Conservation (phyloP, 208 protist genomes). For the Trichomonas vaginalis region DNA sequence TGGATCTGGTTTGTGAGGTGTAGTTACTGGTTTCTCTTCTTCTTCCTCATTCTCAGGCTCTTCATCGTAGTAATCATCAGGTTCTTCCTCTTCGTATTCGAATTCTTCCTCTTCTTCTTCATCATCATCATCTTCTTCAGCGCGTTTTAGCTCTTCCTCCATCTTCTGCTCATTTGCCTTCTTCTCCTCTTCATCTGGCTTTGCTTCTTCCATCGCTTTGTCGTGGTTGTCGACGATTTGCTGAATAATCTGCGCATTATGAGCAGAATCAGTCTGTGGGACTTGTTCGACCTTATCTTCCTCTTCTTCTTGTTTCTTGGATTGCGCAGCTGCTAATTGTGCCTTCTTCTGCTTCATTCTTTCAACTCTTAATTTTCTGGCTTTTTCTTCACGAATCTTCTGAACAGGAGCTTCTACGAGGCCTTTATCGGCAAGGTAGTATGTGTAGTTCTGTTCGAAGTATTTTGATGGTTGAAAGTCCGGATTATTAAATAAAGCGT, state of each 20-base stretch:
- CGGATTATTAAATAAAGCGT: not conserved
- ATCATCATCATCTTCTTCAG: not conserved
- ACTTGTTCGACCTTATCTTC: not conserved
- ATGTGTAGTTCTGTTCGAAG: not conserved
- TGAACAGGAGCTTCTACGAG: not conserved
- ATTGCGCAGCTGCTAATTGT: not conserved
- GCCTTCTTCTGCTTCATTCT: not conserved
- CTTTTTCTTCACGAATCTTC: not conserved
- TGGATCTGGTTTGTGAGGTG: too few relatives aligned
- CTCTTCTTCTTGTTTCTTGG: not conserved
- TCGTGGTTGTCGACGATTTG: too few relatives aligned
- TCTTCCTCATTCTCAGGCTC: not conserved
- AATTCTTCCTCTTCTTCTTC: not conserved
- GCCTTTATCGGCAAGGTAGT: not conserved
- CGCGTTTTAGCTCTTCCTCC: too few relatives aligned
- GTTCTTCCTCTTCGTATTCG: not conserved
- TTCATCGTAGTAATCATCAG: not conserved
- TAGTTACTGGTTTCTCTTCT: not conserved
- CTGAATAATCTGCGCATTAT: too few relatives aligned
- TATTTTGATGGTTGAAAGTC: not conserved
- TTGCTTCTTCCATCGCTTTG: not conserved
- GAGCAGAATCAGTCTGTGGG: too few relatives aligned
- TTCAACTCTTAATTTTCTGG: not conserved
- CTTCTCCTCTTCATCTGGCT: not conserved
- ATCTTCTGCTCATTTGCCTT: not conserved